These are phyloP conservation scores for Backusella mclennaniae DNA, from an alignment of 192 early-diverging fungal species.

Conservation along the genomic window DNA sequence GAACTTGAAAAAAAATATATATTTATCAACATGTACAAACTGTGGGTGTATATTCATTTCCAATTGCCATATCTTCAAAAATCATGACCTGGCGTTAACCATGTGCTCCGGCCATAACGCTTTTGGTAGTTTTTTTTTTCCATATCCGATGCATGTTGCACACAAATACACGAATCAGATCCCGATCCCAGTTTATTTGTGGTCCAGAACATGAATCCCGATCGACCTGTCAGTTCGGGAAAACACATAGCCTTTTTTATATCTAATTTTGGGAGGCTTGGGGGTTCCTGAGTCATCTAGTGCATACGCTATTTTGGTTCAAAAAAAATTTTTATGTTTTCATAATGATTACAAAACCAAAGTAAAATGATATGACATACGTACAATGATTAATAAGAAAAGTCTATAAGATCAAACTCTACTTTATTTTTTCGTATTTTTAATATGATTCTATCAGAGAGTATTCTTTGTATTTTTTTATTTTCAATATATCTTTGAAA, in stretches of 20 bases:
- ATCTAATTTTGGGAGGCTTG: neutral
- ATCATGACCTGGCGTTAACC: neutral
- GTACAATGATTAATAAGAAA: neutral
- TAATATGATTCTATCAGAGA: neutral
- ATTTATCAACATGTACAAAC: neutral
- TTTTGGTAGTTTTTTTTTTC: neutral
- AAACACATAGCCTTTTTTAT: neutral
- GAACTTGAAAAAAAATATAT: too few relatives aligned
- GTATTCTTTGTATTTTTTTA: neutral
- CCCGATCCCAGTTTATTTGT: neutral
- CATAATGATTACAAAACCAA: neutral
- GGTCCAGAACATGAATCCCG: conserved; percentile 4
- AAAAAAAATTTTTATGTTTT: neutral
- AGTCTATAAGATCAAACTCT: neutral
- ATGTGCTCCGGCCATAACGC: neutral
- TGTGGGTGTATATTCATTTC: neutral
- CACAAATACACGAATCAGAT: neutral
- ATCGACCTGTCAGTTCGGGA: conserved; percentile 1
- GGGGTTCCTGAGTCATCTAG: neutral
- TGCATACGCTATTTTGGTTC: neutral
- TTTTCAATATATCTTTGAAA: neutral
- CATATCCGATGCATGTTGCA: neutral
- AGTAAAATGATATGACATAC: neutral
- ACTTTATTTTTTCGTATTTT: neutral
- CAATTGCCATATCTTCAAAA: neutral